These are phyloP conservation scores for Phaeomoniella chlamydospora DNA, from an alignment of 2,329 filamentous ascomycete species.

Conservation along the genomic window DNA sequence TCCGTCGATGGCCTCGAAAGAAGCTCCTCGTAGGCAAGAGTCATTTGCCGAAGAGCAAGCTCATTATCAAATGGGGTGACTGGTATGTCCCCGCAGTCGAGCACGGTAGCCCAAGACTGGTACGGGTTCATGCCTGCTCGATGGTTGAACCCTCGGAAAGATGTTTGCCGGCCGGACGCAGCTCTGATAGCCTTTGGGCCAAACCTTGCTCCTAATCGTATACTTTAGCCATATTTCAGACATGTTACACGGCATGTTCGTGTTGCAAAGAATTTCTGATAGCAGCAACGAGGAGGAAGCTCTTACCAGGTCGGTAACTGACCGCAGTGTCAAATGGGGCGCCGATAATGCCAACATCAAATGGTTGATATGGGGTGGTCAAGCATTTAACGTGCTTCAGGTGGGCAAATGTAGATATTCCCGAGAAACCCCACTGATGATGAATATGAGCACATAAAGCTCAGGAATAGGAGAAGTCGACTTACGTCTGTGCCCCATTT, in stretches of 20 bases:
- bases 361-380: slow-evolving; percentile 46
- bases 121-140: slow-evolving; percentile 77
- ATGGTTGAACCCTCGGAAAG: slow-evolving; percentile 69
- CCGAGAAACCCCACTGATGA: slow-evolving; percentile 50
- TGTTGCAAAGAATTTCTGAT: neutral
- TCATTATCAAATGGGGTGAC: slow-evolving; percentile 76
- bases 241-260: neutral
- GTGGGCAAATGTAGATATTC: slow-evolving; percentile 63
- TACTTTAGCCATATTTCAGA: too few relatives aligned
- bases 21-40: slow-evolving; percentile 60
- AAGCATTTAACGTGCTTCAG: slow-evolving; percentile 55
- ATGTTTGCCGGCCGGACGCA: slow-evolving; percentile 66
- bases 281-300: too few relatives aligned
- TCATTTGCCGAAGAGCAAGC: slow-evolving; percentile 72
- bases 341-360: slow-evolving; percentile 59
- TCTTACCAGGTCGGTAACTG: slow-evolving; percentile 50
- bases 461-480: slow-evolving; percentile 1
- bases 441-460: neutral
- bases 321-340: slow-evolving; percentile 63
- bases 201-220: slow-evolving; percentile 54
- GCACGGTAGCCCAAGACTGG: slow-evolving; percentile 58
- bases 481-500: slow-evolving; percentile 33
- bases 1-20: slow-evolving; percentile 28
- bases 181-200: slow-evolving; percentile 78
- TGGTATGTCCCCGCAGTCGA: slow-evolving; percentile 87